Evolutionary conservation across 805 yeast species (phyloP).

Genomic region (Metschnikowia aberdeeniae): DNA sequence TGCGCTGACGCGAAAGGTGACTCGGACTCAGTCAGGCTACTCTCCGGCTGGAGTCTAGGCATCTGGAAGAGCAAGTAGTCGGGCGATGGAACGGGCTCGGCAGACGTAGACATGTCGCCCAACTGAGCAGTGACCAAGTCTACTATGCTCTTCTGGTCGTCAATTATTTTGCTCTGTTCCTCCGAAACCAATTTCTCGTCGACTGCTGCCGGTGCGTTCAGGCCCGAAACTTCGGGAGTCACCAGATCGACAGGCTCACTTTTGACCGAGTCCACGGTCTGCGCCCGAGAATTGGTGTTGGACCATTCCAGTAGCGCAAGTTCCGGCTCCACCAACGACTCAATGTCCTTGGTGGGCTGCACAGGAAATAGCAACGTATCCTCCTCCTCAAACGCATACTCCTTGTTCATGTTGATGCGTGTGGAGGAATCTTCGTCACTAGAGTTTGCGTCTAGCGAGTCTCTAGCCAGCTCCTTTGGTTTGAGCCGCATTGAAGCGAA

Average conservation of each 20-base stretch:
- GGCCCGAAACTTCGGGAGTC: constrained; percentile 22
- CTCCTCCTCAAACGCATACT: constrained; percentile 47
- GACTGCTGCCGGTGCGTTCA: constrained; percentile 10
- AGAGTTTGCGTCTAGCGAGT: constrained; percentile 28
- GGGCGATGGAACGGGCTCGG: constrained; percentile 8
- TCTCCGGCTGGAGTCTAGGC: constrained; percentile 44
- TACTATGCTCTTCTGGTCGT: constrained; percentile 30
- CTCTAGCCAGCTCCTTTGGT: constrained; percentile 16
- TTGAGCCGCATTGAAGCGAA: constrained; percentile 33
- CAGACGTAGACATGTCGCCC: constrained; percentile 18
- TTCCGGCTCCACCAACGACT: constrained; percentile 5
- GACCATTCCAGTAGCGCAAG: constrained; percentile 21
- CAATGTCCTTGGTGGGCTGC: constrained; percentile 54
- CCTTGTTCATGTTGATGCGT: constrained; percentile 62
- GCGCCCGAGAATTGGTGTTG: constrained; percentile 8
- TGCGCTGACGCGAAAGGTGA: constrained; percentile 9
- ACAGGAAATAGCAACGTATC: constrained; percentile 65
- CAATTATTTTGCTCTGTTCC: constrained; percentile 27
- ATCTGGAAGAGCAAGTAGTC: constrained; percentile 44
- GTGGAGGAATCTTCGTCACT: constrained; percentile 43
- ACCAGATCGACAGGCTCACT: constrained; percentile 31
- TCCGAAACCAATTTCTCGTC: constrained; percentile 28
- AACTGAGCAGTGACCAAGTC: constrained; percentile 25
- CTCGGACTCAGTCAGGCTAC: constrained; percentile 15
- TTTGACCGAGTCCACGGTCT: constrained; percentile 22